Conservation (phyloP, 2,329 filamentous ascomycete genomes). For the Chrysoporthe deuterocubensis region DNA sequence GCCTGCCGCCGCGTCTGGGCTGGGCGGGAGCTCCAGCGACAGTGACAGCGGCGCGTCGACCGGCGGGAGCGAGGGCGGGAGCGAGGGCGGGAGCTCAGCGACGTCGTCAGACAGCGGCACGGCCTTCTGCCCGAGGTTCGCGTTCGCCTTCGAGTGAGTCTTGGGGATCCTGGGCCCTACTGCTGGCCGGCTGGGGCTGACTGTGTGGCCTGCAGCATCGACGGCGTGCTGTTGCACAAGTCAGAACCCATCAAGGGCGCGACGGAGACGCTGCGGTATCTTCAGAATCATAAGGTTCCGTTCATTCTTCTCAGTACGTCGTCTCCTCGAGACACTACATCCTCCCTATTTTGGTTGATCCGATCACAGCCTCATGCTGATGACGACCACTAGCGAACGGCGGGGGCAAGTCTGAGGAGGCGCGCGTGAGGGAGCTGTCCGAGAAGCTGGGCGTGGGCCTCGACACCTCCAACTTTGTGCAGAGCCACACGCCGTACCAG, state of each 20-base stretch:
- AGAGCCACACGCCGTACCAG: constrained; percentile 89
- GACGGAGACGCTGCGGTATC: constrained; percentile 70
- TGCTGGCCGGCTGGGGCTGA: constrained; percentile 6
- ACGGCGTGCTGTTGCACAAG: constrained; percentile 91
- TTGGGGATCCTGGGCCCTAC: not conserved
- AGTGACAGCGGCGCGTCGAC: too few species aligned
- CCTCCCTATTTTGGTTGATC: not conserved
- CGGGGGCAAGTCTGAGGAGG: constrained; percentile 80
- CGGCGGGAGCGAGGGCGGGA: too few species aligned
- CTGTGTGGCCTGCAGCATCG: constrained; percentile 59
- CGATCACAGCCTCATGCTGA: not conserved
- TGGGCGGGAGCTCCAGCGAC: too few species aligned
- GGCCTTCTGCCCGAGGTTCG: constrained; percentile 11
- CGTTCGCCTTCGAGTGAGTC: constrained; percentile 38
- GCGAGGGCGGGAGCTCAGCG: not conserved
- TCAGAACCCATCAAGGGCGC: constrained; percentile 80
- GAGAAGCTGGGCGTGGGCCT: constrained; percentile 67
- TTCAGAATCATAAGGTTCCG: constrained; percentile 76
- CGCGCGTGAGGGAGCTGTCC: constrained; percentile 72
- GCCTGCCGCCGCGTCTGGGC: too few species aligned
- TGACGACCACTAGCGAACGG: constrained; percentile 66
- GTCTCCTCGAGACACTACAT: not conserved
- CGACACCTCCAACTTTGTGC: constrained; percentile 73
- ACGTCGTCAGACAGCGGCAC: not conserved
- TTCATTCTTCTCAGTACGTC: constrained; percentile 78